Evolutionary conservation across 495 filamentous ascomycete genomes (phyloP).

Genomic region (Lasiosphaeria hispida): DNA sequence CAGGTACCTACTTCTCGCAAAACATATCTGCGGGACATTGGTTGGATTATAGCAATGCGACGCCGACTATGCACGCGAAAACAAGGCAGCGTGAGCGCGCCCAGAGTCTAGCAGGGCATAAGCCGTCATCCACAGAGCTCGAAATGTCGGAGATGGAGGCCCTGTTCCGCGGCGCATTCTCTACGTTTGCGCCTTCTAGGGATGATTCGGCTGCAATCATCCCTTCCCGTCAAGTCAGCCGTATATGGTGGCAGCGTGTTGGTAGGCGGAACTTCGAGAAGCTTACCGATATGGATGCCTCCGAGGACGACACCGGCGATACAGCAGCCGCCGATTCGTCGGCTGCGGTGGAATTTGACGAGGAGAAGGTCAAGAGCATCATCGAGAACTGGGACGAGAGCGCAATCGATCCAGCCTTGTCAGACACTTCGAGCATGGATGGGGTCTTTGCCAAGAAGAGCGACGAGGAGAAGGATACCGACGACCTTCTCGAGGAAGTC

Average conservation of each 20-base stretch:
- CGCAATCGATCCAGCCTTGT: constrained; percentile 41
- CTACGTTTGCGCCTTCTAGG: constrained; percentile 79
- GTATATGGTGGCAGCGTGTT: constrained; percentile 83
- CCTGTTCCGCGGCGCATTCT: constrained; percentile 78
- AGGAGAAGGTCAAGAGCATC: constrained; percentile 45
- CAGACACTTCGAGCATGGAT: constrained; percentile 33
- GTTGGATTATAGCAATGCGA: constrained; percentile 65
- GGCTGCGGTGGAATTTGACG: constrained; percentile 39
- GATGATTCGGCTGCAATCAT: constrained; percentile 77
- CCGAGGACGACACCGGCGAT: constrained; percentile 39
- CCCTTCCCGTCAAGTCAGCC: constrained; percentile 64
- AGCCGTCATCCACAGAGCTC: constrained; percentile 51
- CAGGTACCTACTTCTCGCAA: constrained; percentile 52
- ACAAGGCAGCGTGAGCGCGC: constrained; percentile 69
- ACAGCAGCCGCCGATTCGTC: constrained; percentile 16
- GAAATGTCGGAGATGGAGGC: constrained; percentile 66
- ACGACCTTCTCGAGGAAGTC: constrained; percentile 74
- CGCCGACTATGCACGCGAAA: constrained; percentile 57
- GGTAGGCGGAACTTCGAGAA: constrained; percentile 59
- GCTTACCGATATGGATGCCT: constrained; percentile 39
- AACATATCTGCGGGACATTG: constrained; percentile 60
- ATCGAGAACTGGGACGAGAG: constrained; percentile 50
- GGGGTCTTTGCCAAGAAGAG: constrained; percentile 50
- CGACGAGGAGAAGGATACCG: constrained; percentile 59
- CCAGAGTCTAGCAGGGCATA: constrained; percentile 63